Evolutionary conservation across 306 rosid species (phyloP).

Genomic region (Gynostemma pentaphyllum): DNA sequence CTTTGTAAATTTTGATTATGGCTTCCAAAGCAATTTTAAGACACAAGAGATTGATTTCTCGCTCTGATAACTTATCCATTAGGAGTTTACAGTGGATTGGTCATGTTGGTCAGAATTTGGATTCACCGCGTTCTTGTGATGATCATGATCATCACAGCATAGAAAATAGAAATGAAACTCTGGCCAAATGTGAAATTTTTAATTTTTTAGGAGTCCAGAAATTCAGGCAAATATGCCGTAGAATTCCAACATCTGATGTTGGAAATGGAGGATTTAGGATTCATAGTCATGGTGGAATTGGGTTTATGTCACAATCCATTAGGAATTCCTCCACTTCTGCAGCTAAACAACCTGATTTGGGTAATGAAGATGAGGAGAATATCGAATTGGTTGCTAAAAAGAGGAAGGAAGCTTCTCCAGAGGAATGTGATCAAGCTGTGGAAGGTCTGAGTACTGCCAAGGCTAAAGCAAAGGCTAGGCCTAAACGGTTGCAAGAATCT

Average conservation of each 20-base stretch:
- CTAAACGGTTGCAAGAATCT: constrained; percentile 55
- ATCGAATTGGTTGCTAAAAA: constrained; percentile 32
- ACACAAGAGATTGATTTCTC: constrained; percentile 30
- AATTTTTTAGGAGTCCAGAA: constrained; percentile 15
- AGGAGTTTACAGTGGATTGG: constrained; percentile 21
- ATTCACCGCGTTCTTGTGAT: constrained; percentile 12
- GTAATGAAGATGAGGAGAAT: constrained; percentile 21
- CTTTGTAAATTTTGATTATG: constrained; percentile 22
- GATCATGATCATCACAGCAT: background rate
- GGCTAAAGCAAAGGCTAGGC: constrained; percentile 87
- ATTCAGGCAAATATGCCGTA: constrained; percentile 7
- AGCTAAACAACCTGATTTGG: constrained; percentile 28
- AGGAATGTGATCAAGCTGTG: constrained; percentile 92
- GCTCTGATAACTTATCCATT: constrained; percentile 16
- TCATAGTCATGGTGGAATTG: constrained; percentile 19
- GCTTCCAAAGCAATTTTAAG: constrained; percentile 51
- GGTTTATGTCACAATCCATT: constrained; percentile 29
- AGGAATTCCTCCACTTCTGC: constrained; percentile 39
- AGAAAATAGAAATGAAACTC: constrained; percentile 2
- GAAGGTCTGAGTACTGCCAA: constrained; percentile 69
- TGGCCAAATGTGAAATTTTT: constrained; percentile 13
- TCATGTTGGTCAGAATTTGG: constrained; percentile 17
- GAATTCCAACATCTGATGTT: constrained; percentile 3
- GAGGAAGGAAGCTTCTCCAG: constrained; percentile 77
- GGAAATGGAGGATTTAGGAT: constrained; percentile 12